phyloP scores from a whole-genome alignment of 1,139 yeast genomes.

The Eremothecium sinecaudum region DNA sequence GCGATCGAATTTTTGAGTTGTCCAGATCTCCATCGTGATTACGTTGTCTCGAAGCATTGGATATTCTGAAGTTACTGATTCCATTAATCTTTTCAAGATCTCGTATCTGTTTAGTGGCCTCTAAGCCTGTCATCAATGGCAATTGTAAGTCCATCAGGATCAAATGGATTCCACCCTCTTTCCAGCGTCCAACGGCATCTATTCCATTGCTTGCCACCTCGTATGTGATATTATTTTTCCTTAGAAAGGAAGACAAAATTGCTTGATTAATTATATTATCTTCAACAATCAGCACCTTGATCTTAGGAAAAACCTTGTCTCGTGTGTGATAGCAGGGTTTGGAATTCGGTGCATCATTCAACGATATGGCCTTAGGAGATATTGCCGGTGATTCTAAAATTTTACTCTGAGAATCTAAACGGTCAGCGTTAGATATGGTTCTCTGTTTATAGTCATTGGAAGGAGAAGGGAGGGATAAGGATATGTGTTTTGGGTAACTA shows the following conservation, averaged over 20 bases:
- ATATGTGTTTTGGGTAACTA: too few species aligned
- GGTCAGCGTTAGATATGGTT: too few species aligned
- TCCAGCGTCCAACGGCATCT: conserved; percentile 89
- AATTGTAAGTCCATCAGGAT: conserved; percentile 92
- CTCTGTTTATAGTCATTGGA: too few species aligned
- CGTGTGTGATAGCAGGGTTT: conserved; percentile 17
- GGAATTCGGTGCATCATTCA: too few species aligned
- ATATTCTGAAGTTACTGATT: conserved; percentile 46
- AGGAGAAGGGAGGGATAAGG: too few species aligned
- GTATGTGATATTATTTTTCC: conserved; percentile 76
- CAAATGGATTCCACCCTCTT: conserved; percentile 82
- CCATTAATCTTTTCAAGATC: conserved; percentile 70
- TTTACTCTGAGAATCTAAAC: too few species aligned
- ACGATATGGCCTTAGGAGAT: too few species aligned
- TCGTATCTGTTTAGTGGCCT: conserved; percentile 83
- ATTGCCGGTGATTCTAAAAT: too few species aligned
- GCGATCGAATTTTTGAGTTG: conserved; percentile 59
- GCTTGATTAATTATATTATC: conserved; percentile 93
- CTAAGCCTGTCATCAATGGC: conserved; percentile 88
- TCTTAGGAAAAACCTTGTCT: conserved; percentile 49
- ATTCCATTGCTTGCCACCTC: conserved; percentile 84
- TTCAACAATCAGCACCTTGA: conserved; percentile 87
- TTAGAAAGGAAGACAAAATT: conserved; percentile 82
- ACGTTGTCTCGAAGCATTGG: background rate
- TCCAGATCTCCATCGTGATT: conserved; percentile 34